These are phyloP conservation scores for Fusarium chlamydosporum DNA, from an alignment of 2,329 filamentous ascomycete species.

Conservation along the genomic window DNA sequence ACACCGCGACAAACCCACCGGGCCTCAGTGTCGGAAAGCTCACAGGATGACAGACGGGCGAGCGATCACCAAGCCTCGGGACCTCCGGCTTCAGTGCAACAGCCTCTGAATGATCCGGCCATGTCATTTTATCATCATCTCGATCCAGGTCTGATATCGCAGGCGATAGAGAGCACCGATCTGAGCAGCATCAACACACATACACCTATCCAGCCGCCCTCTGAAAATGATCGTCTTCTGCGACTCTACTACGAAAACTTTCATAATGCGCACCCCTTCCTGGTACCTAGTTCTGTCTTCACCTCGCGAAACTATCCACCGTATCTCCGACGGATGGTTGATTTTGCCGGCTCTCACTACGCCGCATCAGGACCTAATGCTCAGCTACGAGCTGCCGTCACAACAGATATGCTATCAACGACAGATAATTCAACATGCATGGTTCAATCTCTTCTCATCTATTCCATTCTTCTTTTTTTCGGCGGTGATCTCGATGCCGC, in stretches of 20 bases:
- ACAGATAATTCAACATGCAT: constrained; percentile 22
- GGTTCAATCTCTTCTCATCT: constrained; percentile 37
- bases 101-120: constrained; percentile 1
- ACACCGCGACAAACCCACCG: background rate
- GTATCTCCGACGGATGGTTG: constrained; percentile 36
- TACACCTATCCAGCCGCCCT: background rate
- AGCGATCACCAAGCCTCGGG: constrained; percentile 1
- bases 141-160: constrained; percentile 10
- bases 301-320: constrained; percentile 26
- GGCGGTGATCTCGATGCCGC: constrained; percentile 21
- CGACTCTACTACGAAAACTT: constrained; percentile 47
- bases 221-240: constrained; percentile 37
- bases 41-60: background rate
- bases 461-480: constrained; percentile 27
- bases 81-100: background rate
- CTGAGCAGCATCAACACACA: background rate
- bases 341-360: constrained; percentile 45
- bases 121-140: constrained; percentile 27
- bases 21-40: background rate
- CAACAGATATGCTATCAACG: constrained; percentile 25
- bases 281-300: constrained; percentile 38
- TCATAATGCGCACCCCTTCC: constrained; percentile 41
- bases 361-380: constrained; percentile 18
- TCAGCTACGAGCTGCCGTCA: constrained; percentile 18
- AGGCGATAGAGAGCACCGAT: constrained; percentile 2